Evolutionary conservation across 2,329 filamentous ascomycete genomes (phyloP).

Genomic region (Trichoderma sp.): DNA sequence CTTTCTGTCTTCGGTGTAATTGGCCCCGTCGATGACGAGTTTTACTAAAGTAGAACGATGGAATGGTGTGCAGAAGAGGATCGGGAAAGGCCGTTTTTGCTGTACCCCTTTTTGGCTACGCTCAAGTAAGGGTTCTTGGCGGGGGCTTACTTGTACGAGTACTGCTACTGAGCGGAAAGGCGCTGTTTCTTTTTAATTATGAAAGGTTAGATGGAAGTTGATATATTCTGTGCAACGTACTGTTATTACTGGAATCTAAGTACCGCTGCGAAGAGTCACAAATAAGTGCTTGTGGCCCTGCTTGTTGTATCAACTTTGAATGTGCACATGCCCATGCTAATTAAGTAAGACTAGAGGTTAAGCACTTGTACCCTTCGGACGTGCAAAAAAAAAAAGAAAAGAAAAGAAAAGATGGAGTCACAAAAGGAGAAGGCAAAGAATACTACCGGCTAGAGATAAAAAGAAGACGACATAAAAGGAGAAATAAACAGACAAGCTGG

Average conservation of each 20-base stretch:
- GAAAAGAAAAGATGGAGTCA: neutral
- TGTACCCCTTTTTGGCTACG: neutral
- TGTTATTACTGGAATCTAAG: neutral
- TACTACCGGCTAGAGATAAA: neutral
- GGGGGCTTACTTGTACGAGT: neutral
- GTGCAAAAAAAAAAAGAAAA: neutral
- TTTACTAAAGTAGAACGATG: neutral
- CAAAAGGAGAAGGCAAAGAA: neutral
- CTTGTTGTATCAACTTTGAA: neutral
- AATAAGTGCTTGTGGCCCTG: neutral
- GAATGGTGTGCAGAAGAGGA: constrained; percentile 16
- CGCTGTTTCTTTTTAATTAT: neutral
- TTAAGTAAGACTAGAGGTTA: neutral
- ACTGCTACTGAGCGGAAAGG: too few relatives aligned
- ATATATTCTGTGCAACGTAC: neutral
- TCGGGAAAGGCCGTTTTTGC: neutral
- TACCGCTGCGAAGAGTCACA: neutral
- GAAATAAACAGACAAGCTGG: neutral
- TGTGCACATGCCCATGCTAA: neutral
- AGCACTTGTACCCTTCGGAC: neutral
- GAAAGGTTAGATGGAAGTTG: neutral
- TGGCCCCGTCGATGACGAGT: neutral
- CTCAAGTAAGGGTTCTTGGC: neutral
- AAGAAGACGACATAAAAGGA: neutral
- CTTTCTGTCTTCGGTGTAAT: neutral